These are phyloP conservation scores for Phialemonium atrogriseum DNA, from an alignment of 2,329 filamentous ascomycete species.

Conservation along the genomic window DNA sequence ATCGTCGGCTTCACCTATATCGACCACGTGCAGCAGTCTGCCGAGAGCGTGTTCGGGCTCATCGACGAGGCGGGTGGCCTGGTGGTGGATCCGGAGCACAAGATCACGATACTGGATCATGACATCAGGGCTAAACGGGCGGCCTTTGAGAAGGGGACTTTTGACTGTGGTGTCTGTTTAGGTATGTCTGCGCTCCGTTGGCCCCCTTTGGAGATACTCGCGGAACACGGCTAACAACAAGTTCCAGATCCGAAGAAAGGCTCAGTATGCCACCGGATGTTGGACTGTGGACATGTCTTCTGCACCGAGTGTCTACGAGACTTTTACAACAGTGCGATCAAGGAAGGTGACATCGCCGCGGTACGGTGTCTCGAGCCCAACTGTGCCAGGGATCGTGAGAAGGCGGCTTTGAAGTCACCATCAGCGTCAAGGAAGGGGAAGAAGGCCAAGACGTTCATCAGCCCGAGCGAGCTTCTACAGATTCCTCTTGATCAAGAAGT, in stretches of 20 bases:
- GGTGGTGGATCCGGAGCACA: conserved; percentile 46
- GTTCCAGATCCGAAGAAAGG: conserved; percentile 79
- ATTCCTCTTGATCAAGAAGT: conserved; percentile 63
- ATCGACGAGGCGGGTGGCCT: conserved; percentile 39
- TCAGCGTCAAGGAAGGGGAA: conserved; percentile 36
- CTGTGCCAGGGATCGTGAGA: conserved; percentile 59
- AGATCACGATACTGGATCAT: conserved; percentile 68
- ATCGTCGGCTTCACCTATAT: conserved; percentile 55
- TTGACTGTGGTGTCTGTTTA: conserved; percentile 80
- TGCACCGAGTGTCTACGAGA: conserved; percentile 80
- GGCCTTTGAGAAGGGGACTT: conserved; percentile 75
- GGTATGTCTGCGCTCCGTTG: conserved; percentile 27
- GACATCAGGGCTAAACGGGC: conserved; percentile 66
- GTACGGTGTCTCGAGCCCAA: conserved; percentile 74
- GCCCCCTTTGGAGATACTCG: neutral
- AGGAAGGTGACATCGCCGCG: conserved; percentile 69
- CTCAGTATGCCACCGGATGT: conserved; percentile 67
- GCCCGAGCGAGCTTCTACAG: conserved; percentile 74
- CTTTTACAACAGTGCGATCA: conserved; percentile 84
- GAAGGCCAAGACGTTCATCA: conserved; percentile 61
- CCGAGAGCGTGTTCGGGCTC: conserved; percentile 53
- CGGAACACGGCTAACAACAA: conserved; percentile 11
- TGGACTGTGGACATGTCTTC: conserved; percentile 84
- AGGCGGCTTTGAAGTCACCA: conserved; percentile 18
- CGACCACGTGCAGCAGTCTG: conserved; percentile 51